A percentile compares a stretch with the other conserved stretches of the same genome.
Conservation (phyloP, 495 filamentous ascomycete genomes). For the Tuber borchii region DNA sequence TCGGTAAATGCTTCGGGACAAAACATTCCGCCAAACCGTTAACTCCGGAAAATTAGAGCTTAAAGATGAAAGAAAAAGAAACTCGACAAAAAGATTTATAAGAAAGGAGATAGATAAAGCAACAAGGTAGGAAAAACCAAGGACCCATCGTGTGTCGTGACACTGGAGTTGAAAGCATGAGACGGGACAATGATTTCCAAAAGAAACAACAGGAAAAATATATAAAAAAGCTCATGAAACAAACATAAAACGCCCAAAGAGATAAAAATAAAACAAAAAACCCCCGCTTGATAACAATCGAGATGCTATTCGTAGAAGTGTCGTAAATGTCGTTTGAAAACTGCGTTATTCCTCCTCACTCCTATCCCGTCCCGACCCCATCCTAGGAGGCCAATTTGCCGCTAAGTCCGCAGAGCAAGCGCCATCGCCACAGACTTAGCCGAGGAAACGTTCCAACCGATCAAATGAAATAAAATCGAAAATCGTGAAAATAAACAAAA, state of each 20-base stretch:
- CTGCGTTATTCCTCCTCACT: background rate
- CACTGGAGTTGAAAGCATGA: background rate
- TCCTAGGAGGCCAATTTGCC: background rate
- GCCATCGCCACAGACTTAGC: background rate
- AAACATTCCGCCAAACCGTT: constrained; percentile 1
- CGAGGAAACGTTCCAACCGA: background rate
- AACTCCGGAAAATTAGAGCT: background rate
- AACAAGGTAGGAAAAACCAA: background rate
- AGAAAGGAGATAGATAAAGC: background rate
- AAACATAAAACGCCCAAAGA: constrained; percentile 2
- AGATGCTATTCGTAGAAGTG: constrained; percentile 4
- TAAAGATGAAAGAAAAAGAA: background rate
- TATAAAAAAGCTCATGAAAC: background rate
- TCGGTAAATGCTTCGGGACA: background rate
- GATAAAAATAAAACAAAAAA: background rate
- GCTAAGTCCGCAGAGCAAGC: background rate
- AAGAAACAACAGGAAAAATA: background rate
- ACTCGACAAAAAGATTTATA: background rate
- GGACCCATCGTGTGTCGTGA: background rate
- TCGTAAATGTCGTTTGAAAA: constrained; percentile 23
- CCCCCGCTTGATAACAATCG: constrained; percentile 1
- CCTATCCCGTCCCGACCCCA: background rate
- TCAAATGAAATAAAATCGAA: constrained; percentile 17
- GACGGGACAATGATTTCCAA: background rate
- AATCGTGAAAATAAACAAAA: background rate